These are phyloP conservation scores for Datisca glomerata DNA, from an alignment of 306 rosid genomes.

Conservation along the genomic window DNA sequence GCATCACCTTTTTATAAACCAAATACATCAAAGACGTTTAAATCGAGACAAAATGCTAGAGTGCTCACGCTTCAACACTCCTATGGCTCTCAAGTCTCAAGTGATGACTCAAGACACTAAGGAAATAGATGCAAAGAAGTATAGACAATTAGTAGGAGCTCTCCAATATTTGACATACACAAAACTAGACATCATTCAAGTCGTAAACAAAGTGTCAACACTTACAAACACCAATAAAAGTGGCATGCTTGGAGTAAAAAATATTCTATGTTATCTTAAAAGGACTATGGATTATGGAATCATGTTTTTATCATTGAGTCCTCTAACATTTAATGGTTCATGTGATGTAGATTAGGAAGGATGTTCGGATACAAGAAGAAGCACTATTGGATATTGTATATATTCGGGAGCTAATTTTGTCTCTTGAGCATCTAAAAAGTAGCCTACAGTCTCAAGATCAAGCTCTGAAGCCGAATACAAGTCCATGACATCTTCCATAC, in stretches of 20 bases:
- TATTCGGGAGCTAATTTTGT: background rate
- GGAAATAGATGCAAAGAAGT: background rate
- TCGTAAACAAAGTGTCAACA: constrained; percentile 1
- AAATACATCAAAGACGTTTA: background rate
- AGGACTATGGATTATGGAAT: background rate
- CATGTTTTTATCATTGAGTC: background rate
- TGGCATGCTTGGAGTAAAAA: background rate
- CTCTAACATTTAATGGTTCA: background rate
- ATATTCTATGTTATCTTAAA: background rate
- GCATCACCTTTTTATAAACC: background rate
- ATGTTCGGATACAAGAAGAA: background rate
- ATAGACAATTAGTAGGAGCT: background rate
- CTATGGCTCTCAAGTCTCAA: background rate
- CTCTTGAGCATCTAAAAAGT: background rate
- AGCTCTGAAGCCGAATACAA: background rate
- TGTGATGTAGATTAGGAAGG: constrained; percentile 3
- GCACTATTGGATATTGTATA: background rate
- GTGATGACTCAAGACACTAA: background rate
- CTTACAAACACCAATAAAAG: background rate
- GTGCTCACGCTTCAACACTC: background rate
- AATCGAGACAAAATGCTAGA: background rate
- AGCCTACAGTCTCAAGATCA: background rate
- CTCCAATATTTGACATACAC: background rate
- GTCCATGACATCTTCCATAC: background rate
- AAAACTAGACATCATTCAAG: background rate